A percentile compares a stretch with the other conserved stretches of the same genome.
These are phyloP conservation scores for Rhododendron griersonianum DNA, from an alignment of 148 eudicot genomes.

Conservation along the genomic window DNA sequence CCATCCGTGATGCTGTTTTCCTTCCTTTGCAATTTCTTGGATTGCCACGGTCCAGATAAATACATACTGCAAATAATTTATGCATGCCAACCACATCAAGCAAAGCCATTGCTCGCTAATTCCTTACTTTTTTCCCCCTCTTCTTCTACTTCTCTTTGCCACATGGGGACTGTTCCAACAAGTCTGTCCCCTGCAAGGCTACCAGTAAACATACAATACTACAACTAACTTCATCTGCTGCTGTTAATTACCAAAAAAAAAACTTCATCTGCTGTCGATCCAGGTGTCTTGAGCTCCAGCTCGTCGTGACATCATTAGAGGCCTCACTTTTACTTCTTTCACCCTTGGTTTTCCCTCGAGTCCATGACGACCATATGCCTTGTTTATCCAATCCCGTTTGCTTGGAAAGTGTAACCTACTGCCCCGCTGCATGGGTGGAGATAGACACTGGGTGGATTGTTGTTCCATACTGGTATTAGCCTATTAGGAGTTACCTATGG, in stretches of 20 bases:
- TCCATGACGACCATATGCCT: conserved; percentile 27
- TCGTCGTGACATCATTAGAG: conserved; percentile 56
- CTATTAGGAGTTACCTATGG: not conserved
- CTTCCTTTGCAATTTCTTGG: not conserved
- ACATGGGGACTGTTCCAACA: not conserved
- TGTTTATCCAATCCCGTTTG: conserved; percentile 33
- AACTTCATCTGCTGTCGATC: conserved; percentile 31
- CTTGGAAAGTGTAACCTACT: conserved; percentile 34
- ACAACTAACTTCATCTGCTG: conserved; percentile 10
- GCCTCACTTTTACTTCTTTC: conserved; percentile 33
- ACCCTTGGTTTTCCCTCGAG: conserved; percentile 17
- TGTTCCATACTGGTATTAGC: conserved; percentile 40
- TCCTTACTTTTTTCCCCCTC: not conserved
- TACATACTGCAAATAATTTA: not conserved
- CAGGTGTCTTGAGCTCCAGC: conserved; percentile 71
- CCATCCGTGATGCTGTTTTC: not conserved
- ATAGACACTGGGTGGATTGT: conserved; percentile 41
- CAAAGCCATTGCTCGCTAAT: not conserved
- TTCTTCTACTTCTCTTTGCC: not conserved
- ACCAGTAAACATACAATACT: not conserved
- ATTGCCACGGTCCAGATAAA: not conserved
- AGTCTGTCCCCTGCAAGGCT: not conserved
- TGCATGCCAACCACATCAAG: not conserved
- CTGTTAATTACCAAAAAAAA: no score
- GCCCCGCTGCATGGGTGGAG: conserved; percentile 36